Percentiles rank a stretch among this genome's conserved stretches.
Evolutionary conservation across 805 yeast genomes (phyloP).

Genomic region (Cyberlindnera xylosilytica): DNA sequence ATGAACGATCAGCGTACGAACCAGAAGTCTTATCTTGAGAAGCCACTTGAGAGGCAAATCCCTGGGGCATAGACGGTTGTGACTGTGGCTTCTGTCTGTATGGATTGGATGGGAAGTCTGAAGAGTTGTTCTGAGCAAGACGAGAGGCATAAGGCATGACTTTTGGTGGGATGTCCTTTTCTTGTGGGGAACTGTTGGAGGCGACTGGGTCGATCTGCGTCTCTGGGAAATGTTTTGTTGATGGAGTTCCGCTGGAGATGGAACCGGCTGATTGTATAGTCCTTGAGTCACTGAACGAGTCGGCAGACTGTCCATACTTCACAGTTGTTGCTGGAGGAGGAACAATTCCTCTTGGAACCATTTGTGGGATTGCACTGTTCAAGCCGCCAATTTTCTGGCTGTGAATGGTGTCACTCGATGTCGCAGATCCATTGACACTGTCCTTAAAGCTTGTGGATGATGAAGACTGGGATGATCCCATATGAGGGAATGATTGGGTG

Average conservation of each 20-base stretch:
- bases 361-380: background rate
- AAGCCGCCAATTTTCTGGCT: background rate
- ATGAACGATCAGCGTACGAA: background rate
- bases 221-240: background rate
- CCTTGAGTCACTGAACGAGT: background rate
- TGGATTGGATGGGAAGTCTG: too few relatives aligned
- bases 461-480: background rate
- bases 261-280: background rate
- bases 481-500: constrained; percentile 10
- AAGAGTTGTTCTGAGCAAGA: too few relatives aligned
- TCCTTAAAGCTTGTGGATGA: background rate
- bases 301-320: background rate
- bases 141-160: too few relatives aligned
- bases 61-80: too few relatives aligned
- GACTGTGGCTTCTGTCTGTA: too few relatives aligned
- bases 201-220: too few relatives aligned
- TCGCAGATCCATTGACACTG: background rate
- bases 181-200: background rate
- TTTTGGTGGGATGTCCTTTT: too few relatives aligned
- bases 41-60: too few relatives aligned
- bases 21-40: too few relatives aligned
- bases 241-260: background rate
- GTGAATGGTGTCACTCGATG: background rate
- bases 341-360: background rate
- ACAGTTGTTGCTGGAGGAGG: background rate